Conservation (phyloP, 768 basidiomycete species). For the Infundibulicybe gibba region DNA sequence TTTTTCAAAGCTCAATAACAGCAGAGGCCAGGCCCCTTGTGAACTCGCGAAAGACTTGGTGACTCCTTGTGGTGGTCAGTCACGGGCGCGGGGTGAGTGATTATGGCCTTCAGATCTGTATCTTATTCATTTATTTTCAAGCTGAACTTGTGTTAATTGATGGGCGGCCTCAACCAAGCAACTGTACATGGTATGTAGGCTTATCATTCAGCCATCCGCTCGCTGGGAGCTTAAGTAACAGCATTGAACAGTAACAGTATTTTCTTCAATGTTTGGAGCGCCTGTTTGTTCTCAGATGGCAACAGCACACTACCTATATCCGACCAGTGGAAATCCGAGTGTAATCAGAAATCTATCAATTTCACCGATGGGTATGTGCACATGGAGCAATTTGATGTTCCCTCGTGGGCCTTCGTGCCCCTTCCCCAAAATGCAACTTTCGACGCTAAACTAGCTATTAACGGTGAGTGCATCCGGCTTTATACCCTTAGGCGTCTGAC, state of each 20-base stretch:
- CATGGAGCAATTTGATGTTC: background rate
- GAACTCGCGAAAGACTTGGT: background rate
- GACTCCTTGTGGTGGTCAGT: conserved; percentile 7
- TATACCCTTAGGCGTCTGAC: background rate
- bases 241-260: conserved; percentile 23
- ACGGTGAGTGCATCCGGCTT: conserved; percentile 5
- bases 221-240: background rate
- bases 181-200: conserved; percentile 14
- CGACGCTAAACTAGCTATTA: background rate
- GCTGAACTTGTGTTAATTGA: too few relatives aligned
- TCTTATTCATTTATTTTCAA: too few relatives aligned
- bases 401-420: conserved; percentile 5
- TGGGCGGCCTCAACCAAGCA: conserved; percentile 2
- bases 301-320: conserved; percentile 3
- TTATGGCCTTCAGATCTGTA: too few relatives aligned
- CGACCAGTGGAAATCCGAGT: conserved; percentile 6
- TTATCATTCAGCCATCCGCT: background rate
- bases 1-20: conserved; percentile 5
- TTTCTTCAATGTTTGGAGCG: conserved; percentile 22
- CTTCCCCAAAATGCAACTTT: conserved; percentile 4
- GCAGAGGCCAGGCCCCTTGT: conserved; percentile 8
- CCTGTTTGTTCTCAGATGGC: conserved; percentile 11
- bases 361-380: conserved; percentile 7
- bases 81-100: too few relatives aligned
- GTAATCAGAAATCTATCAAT: conserved; percentile 7